These are phyloP conservation scores for Calycina marina DNA, from an alignment of 2,329 filamentous ascomycete genomes.

Conservation along the genomic window DNA sequence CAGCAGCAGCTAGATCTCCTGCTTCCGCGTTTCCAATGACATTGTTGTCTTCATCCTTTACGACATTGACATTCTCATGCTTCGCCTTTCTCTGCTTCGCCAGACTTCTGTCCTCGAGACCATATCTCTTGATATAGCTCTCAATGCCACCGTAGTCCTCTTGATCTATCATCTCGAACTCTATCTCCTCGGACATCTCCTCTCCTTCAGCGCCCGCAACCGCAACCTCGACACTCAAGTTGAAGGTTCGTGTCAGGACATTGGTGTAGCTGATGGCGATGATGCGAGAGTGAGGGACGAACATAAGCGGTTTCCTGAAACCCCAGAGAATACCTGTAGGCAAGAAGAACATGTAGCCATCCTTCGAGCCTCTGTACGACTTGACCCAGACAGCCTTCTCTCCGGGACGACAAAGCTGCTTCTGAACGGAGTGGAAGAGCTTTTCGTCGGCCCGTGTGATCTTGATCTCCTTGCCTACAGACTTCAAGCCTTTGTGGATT, in stretches of 20 bases:
- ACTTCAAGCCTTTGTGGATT: conserved; percentile 34
- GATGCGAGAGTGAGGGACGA: conserved; percentile 46
- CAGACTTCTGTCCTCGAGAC: conserved; percentile 53
- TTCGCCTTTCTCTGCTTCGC: conserved; percentile 53
- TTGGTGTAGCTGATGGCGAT: conserved; percentile 51
- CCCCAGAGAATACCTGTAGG: conserved; percentile 53
- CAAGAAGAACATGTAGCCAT: conserved; percentile 54
- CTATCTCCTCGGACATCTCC: conserved; percentile 24
- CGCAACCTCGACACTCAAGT: conserved; percentile 45
- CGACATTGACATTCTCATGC: conserved; percentile 39
- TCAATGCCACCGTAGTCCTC: conserved; percentile 52
- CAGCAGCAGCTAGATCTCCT: conserved; percentile 20
- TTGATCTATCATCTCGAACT: conserved; percentile 57
- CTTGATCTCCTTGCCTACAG: conserved; percentile 30
- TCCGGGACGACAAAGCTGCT: conserved; percentile 40
- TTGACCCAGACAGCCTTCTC: conserved; percentile 53
- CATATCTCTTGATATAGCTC: conserved; percentile 44
- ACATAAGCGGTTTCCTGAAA: conserved; percentile 55
- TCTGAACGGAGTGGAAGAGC: conserved; percentile 41
- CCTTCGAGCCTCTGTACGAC: conserved; percentile 52
- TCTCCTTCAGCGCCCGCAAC: conserved; percentile 21
- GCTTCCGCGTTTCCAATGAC: conserved; percentile 27
- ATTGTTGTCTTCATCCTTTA: conserved; percentile 27
- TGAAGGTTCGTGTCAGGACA: conserved; percentile 54
- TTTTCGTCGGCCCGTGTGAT: conserved; percentile 38